Base-by-base conservation (phyloP, 225 moss, liverwort and hornwort genomes). In the Neckera pumila region DNA sequence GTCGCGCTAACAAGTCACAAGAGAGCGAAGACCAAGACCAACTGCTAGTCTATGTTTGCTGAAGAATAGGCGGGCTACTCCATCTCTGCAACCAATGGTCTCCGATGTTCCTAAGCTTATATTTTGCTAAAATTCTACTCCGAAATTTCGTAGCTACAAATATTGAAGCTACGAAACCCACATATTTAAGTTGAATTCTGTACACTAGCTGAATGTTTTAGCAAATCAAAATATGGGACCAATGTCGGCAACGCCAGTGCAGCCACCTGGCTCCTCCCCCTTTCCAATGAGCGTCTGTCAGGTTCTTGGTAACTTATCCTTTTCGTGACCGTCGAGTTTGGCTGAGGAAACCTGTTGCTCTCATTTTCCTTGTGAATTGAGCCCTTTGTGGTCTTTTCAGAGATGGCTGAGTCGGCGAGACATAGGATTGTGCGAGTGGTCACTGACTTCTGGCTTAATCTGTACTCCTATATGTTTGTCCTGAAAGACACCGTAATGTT, bases 391-490 rank as follows among this genome's bases (percentile, higher is more conserved):
- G 49, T 28, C 11, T 33, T 75, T 45, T 54, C 17, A 49, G 86
- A 31, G 40, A 89, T 91, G 91, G 87, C 81, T 62, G 16, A 27
- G 54, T 75, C 89, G 31, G 70, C 76, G 63, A 27, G 54, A 69
- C 69, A 76, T 70, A 82, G 64, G 83, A 83, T 88, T 38, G 45
- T 56, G 81, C 92, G 87, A 82, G 25, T 77, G 43, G 8, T 85
- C 54, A 62, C 81, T 27, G 91, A 70, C 76, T 58, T 92, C 73
- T 73, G 60, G 15, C 91, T 92, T 9, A 93, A 93, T 74, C 69
- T 92, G 31, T 93, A 92, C 88, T 89, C 93, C 21, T 93, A 93
- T 21, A 34, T 92, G 88, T 92, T 86, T 38, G 93, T 90, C n/a
- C 45, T 91, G 64, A 40, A 76, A 28, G 84, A 88, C 62, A 28